A percentile compares a stretch with the other conserved stretches of the same genome.
phyloP scores from a whole-genome alignment of 2,329 filamentous ascomycete species.

The Albifimbria verrucaria region DNA sequence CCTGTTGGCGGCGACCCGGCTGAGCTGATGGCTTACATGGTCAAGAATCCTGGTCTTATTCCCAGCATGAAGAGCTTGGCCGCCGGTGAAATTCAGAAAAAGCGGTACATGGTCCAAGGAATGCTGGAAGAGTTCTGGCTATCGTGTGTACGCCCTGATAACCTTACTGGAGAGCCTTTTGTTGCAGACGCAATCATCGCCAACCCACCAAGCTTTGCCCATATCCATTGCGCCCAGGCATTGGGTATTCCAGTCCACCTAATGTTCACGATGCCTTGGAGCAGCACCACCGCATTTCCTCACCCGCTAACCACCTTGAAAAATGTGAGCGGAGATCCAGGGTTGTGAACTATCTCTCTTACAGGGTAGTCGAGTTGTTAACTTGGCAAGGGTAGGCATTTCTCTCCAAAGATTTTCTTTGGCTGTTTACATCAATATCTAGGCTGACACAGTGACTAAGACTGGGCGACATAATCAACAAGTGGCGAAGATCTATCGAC shows the following conservation, averaged over 20 bases:
- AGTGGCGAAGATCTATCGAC: not conserved
- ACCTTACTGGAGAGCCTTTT: conserved; percentile 27
- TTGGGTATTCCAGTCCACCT: no score
- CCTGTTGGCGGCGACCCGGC: conserved; percentile 64
- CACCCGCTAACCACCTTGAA: not conserved
- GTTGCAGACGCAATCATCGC: not conserved
- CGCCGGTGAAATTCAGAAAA: conserved; percentile 21
- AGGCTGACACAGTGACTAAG: no score
- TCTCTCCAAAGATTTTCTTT: not conserved
- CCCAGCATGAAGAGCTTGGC: conserved; percentile 21
- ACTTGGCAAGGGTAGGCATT: not conserved
- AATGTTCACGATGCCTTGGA: conserved; percentile 1
- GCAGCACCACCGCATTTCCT: not conserved
- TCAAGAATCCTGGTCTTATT: conserved; percentile 19
- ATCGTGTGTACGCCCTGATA: conserved; percentile 16
- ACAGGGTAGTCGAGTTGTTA: not conserved
- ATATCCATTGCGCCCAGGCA: no score
- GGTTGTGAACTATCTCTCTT: not conserved
- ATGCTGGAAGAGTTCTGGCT: conserved; percentile 21
- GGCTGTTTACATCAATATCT: no score
- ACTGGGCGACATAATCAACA: no score
- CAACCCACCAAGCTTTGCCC: not conserved
- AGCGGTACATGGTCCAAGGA: conserved; percentile 18
- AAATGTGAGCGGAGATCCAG: no score
- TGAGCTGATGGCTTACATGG: conserved; percentile 47